phyloP scores from a whole-genome alignment of 495 filamentous ascomycete species.

The Cercophora samala region DNA sequence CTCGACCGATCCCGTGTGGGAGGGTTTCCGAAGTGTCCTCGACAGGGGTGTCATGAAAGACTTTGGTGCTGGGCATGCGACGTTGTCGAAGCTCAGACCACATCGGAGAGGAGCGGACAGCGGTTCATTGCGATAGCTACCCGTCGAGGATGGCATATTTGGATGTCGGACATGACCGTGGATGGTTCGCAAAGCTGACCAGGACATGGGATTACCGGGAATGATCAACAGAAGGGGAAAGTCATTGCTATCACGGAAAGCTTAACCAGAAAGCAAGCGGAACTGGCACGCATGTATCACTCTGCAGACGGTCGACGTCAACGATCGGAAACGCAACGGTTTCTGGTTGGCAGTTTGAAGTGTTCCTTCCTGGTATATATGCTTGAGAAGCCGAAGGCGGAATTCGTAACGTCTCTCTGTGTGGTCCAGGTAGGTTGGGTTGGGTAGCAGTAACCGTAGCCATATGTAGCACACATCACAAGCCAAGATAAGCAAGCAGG shows the following conservation, averaged over 20 bases:
- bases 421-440: neutral
- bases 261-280: constrained; percentile 4
- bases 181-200: neutral
- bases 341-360: neutral
- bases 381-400: neutral
- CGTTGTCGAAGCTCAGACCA: neutral
- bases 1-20: constrained; percentile 6
- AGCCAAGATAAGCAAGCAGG: neutral
- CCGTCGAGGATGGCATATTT: neutral
- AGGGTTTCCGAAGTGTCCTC: neutral
- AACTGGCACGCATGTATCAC: neutral
- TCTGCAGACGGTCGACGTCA: constrained; percentile 9
- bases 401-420: neutral
- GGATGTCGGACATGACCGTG: neutral
- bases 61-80: neutral
- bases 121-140: constrained; percentile 1
- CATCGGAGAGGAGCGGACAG: constrained; percentile 11
- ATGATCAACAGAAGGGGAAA: constrained; percentile 1
- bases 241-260: constrained; percentile 5
- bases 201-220: neutral
- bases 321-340: neutral
- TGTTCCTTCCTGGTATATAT: neutral
- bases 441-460: neutral
- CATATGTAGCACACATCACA: neutral
- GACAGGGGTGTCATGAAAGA: neutral